Evolutionary conservation across 306 rosid species (phyloP), one percentile per base, ranked within the genome.

Genomic region (Fragaria iinumae): DNA sequence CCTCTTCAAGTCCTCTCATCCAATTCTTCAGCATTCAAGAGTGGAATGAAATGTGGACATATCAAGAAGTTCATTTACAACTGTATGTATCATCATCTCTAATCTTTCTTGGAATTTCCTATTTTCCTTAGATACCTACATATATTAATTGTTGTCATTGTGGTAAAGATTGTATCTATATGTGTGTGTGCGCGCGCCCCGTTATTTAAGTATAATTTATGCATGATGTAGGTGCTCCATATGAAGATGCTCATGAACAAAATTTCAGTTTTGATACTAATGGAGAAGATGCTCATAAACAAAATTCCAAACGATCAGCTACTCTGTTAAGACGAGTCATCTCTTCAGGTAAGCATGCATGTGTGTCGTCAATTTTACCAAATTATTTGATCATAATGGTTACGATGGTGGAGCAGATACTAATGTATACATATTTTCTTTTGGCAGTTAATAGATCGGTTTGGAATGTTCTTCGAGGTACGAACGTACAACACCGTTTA

Each of bases 1-100:
- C n/a, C 67, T 10, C 82, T 78, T 39, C 82, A 78, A 23, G 72
- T 78, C 13, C 72, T 78, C 3, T 62, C 82, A 60, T 14, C n/a
- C 32, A 63, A 34, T 50, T 55, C 81, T 21, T 38, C 63, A 34
- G 81, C 81, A 32, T 78, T 78, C 71, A n/a, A 48, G 65, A 71
- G 81, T 63, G 60, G 53, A 49, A 47, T 5, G 14, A 48, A 45
- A 13, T 17, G 21, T 6, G 81, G 72, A 48, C 25, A 21, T 2
- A 17, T 78, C 20, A 62, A 71, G 72, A 63, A 47, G 20, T 11
- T 78, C 11, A 34, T 78, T 16, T 71, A 75, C 11, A 2, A 44
- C 11, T 75, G 71, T 75, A 62, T 17, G 70, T 25, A 17, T 20
- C 65, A 10, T 23, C 6, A 59, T 59, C 5, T 5, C 65, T 50